Conservation (phyloP, 2,329 filamentous ascomycete species). For the Simplicillium sp. region DNA sequence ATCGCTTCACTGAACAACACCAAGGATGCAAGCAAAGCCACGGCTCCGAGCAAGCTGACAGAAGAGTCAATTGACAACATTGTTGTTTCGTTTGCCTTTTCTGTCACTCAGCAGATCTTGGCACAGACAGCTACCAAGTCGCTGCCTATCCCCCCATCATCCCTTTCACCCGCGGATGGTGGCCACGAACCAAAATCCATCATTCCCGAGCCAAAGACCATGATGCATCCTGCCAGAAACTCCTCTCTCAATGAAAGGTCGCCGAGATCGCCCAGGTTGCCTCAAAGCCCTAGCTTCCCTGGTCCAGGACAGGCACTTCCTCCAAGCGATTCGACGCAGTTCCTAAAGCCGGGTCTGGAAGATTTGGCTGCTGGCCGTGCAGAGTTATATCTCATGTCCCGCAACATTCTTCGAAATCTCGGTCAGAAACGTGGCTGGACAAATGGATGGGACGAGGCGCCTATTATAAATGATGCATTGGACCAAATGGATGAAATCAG, state of each 20-base stretch:
- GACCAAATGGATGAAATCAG: constrained; percentile 48
- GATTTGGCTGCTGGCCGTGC: constrained; percentile 76
- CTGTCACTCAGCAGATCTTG: constrained; percentile 65
- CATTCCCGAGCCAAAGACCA: constrained; percentile 60
- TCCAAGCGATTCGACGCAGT: constrained; percentile 33
- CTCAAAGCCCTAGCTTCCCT: constrained; percentile 45
- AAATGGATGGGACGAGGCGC: constrained; percentile 61
- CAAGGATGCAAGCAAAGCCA: neutral
- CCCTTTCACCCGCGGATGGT: constrained; percentile 32
- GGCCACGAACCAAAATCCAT: constrained; percentile 49
- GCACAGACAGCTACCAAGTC: constrained; percentile 64
- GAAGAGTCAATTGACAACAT: constrained; percentile 59
- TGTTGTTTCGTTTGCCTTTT: constrained; percentile 69
- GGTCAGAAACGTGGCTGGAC: constrained; percentile 67
- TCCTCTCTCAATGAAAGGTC: constrained; percentile 47
- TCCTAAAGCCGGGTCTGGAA: constrained; percentile 59
- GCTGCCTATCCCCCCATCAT: constrained; percentile 55
- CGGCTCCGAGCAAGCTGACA: constrained; percentile 21
- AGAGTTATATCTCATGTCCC: constrained; percentile 70
- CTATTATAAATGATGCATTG: constrained; percentile 33
- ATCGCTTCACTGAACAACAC: constrained; percentile 41
- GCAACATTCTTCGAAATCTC: constrained; percentile 67
- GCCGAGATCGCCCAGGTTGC: constrained; percentile 25
- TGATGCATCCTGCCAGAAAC: constrained; percentile 57
- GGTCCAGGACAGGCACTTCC: constrained; percentile 31